Conservation (phyloP, 768 basidiomycete species). For the Calocera viscosa region DNA sequence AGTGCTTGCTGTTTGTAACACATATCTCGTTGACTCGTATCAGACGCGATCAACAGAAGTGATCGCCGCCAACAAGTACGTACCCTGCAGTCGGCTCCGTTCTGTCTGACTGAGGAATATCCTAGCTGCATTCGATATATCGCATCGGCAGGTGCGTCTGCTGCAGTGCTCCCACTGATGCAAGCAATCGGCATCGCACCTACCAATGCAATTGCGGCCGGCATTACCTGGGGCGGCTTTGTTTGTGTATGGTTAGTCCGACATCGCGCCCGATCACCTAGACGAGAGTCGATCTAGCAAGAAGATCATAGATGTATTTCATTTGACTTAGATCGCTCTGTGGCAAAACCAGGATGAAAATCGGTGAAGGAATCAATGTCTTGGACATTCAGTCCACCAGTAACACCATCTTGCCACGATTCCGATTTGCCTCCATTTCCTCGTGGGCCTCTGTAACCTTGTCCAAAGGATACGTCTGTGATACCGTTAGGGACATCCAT, state of each 20-base stretch:
- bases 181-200: not conserved
- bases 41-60: not conserved
- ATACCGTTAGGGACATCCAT: too few relatives aligned
- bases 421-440: conserved; percentile 71
- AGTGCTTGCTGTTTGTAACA: not conserved
- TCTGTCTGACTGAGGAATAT: not conserved
- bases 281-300: too few relatives aligned
- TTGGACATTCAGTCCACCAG: conserved; percentile 17
- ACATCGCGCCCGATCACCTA: not conserved
- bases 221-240: not conserved
- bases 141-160: not conserved
- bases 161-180: not conserved
- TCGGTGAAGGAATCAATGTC: too few relatives aligned
- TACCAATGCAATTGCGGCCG: not conserved
- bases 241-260: not conserved
- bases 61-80: not conserved
- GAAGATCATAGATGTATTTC: too few relatives aligned
- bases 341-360: too few relatives aligned
- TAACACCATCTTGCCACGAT: conserved; percentile 35
- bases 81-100: not conserved
- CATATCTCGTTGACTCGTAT: not conserved
- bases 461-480: conserved; percentile 65
- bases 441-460: conserved; percentile 67
- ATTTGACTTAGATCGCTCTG: too few relatives aligned
- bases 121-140: not conserved